Evolutionary conservation across 331 rosid species (phyloP).

Genomic region (Ulmus americana): DNA sequence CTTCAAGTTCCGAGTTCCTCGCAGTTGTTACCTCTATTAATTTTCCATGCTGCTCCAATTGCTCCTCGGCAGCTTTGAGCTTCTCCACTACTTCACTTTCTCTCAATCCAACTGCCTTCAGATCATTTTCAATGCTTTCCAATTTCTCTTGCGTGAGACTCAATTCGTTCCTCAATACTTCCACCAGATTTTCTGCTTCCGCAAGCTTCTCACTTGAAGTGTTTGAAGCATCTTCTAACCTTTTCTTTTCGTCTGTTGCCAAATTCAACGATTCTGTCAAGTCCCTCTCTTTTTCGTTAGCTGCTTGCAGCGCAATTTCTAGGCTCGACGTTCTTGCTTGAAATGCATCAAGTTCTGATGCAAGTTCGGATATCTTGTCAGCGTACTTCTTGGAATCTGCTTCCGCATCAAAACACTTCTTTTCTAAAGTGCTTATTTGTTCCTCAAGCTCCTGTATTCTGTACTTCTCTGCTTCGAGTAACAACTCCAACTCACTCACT

Average conservation of each 20-base stretch:
- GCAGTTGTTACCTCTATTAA: constrained; percentile 44
- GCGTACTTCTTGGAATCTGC: constrained; percentile 45
- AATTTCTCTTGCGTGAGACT: constrained; percentile 63
- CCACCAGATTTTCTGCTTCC: constrained; percentile 69
- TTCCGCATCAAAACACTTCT: constrained; percentile 48
- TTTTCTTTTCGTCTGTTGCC: constrained; percentile 56
- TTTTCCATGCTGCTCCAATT: constrained; percentile 43
- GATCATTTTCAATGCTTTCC: constrained; percentile 51
- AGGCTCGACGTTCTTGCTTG: constrained; percentile 55
- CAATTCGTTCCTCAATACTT: constrained; percentile 60
- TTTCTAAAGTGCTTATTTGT: constrained; percentile 57
- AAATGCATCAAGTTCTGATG: constrained; percentile 67
- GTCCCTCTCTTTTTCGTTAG: constrained; percentile 57
- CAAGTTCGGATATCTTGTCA: constrained; percentile 45
- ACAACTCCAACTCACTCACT: constrained; percentile 69
- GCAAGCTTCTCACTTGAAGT: constrained; percentile 52
- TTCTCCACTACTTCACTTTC: constrained; percentile 52
- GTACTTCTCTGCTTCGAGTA: constrained; percentile 77
- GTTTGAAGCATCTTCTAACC: constrained; percentile 49
- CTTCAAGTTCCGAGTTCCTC: constrained; percentile 61
- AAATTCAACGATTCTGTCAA: constrained; percentile 47
- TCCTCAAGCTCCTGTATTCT: constrained; percentile 92
- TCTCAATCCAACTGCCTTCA: constrained; percentile 49
- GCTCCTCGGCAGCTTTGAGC: constrained; percentile 65
- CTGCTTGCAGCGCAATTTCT: constrained; percentile 45